Evolutionary conservation across 2,329 filamentous ascomycete species (phyloP).

Genomic region (Apiospora malaysiana): DNA sequence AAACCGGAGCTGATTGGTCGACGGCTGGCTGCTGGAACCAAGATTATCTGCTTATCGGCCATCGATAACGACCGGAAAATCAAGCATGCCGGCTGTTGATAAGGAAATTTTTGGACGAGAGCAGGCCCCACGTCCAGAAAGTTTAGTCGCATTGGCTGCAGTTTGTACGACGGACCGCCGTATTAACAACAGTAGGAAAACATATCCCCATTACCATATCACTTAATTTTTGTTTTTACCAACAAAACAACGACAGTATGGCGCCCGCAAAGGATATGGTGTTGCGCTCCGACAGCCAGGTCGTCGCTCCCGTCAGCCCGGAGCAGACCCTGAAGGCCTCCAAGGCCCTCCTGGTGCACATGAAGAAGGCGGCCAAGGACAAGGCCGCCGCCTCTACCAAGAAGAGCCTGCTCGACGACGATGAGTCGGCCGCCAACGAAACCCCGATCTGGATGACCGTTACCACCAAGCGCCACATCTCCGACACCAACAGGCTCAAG

Average conservation of each 20-base stretch:
- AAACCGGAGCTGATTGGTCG: background rate
- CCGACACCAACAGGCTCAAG: conserved; percentile 79
- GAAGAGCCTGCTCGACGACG: conserved; percentile 61
- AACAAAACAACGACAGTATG: conserved; percentile 38
- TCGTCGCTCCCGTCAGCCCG: conserved; percentile 44
- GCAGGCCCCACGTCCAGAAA: conserved; percentile 11
- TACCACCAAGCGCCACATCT: conserved; percentile 69
- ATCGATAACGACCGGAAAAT: conserved; percentile 6
- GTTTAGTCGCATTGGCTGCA: conserved; percentile 17
- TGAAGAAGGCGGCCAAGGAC: conserved; percentile 61
- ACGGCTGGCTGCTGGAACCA: background rate
- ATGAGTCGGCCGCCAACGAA: conserved; percentile 50
- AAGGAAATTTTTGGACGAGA: conserved; percentile 16
- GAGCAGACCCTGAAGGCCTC: conserved; percentile 66
- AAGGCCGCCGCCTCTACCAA: conserved; percentile 54
- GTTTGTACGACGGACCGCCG: background rate
- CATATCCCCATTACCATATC: background rate
- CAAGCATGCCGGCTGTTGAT: background rate
- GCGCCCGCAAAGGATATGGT: conserved; percentile 49
- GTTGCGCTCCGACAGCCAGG: conserved; percentile 33
- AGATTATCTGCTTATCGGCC: background rate
- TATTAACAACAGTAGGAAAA: background rate
- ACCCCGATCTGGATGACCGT: conserved; percentile 67
- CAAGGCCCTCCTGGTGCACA: conserved; percentile 66
- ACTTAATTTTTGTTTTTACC: background rate